Evolutionary conservation across 352 stramenopile genomes (phyloP), one percentile per base, ranked within the genome.

Genomic region (Phytophthora niederhauseri): DNA sequence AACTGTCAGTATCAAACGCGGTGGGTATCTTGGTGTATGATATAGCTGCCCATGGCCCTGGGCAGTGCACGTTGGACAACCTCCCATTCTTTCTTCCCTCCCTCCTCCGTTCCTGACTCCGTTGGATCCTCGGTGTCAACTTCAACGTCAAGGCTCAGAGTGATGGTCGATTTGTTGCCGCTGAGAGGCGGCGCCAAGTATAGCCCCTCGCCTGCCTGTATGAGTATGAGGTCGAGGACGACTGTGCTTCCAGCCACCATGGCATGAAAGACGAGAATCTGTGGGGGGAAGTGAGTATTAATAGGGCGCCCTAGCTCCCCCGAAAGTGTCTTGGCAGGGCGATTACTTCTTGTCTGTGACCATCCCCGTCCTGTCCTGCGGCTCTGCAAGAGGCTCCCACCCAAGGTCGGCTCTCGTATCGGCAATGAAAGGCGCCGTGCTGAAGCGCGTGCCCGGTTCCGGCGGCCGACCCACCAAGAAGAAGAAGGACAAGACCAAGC

Each of bases 401-500:
- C 52, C 64, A 20, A 67, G 51, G 3, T 17, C 20, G 19, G 31
- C 22, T 48, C 34, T 43, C 46, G 30, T 53, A 38, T 64, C 46
- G 60, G 53, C 45, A 24, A 83, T 84, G 78, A 84, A 84, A 66
- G 68, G 76, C 38, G 68, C 75, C 14, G 60, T 73, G 72, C 66
- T 86, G 22, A 84, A 81, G 76, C 70, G 72, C 28, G 48, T 56
- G 38, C 46, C 58, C 6, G 53, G 17, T n/a, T 38, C 60, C 26
- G 57, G 64, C 22, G 50, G 46, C 19, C 63, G 60, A 28, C 52
- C 48, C 17, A 14, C 20, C 24, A 75, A 70, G 51, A 82, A 79
- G 58, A 82, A 76, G 57, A 79, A 68, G 36, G 52, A 68, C 24
- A 38, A n/a, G 6, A 65, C 54, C 28, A 87, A 87, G 48, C 68